These are phyloP conservation scores for Drosera spatulata DNA, from an alignment of 179 eudicot genomes.

Conservation along the genomic window DNA sequence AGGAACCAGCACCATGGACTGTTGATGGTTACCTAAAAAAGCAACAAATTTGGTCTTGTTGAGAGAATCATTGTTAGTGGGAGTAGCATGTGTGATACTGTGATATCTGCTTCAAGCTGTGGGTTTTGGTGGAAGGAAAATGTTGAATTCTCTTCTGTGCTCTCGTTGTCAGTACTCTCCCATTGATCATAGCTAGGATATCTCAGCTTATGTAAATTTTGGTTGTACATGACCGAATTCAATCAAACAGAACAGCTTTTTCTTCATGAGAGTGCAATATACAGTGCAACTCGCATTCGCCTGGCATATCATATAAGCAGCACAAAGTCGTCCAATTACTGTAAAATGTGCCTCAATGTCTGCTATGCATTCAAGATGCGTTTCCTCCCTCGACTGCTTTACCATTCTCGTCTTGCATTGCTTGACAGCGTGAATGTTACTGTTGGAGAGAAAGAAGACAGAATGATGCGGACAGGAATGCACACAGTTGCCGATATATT, in stretches of 20 bases:
- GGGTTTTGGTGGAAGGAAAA: no score
- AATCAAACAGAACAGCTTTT: no score
- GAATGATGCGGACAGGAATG: conserved; percentile 87
- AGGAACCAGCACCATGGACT: background rate
- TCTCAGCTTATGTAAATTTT: background rate
- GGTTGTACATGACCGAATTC: background rate
- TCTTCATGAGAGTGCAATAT: no score
- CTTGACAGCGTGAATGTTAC: conserved; percentile 79
- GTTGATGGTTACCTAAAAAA: background rate
- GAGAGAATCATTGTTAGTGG: background rate
- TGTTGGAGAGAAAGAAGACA: conserved; percentile 60
- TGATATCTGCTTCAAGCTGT: no score
- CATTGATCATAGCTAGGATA: no score
- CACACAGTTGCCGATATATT: conserved; percentile 90
- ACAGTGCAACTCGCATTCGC: background rate
- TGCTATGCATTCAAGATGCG: background rate
- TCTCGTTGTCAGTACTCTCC: no score
- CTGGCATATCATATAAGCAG: background rate
- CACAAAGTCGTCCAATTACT: background rate
- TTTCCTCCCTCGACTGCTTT: background rate
- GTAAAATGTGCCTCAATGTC: background rate
- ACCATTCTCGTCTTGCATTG: conserved; percentile 5
- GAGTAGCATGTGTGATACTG: no score
- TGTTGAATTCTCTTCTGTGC: no score
- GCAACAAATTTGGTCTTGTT: background rate